Evolutionary conservation across 176 grass and related monocot genomes (phyloP), one percentile per base, ranked within the genome.

Genomic region (Lolium perenne): DNA sequence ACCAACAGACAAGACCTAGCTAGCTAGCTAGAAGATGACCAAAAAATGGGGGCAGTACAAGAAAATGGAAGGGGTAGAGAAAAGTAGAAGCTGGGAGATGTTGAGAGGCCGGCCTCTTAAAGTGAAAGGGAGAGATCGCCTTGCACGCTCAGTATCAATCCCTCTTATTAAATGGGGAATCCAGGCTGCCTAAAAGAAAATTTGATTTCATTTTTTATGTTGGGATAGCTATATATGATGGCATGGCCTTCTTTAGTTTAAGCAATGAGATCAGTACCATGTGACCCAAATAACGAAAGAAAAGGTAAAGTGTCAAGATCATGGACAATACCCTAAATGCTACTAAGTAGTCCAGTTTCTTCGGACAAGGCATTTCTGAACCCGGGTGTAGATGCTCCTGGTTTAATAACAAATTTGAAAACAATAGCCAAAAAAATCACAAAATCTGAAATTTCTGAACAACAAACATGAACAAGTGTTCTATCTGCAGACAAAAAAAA

Each of bases 61-160:
- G 63, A 8, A 62, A 68, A 49, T 23, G 63, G 70, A 56, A 69
- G 8, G 66, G 50, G 4, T 76, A 16, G 80, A 63, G 81, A 48
- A 17, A 21, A 86, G 78, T 40, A 76, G 77, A 53, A 77, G 76
- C 69, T 62, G 80, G 76, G 41, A 83, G 84, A 78, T 84, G 84
- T 22, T 46, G 83, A 84, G 66, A 69, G 76, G 74, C 74, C 49
- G 74, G 88, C 79, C 82, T 91, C 84, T 89, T 88, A 92, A 91
- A 90, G 88, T 86, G 88, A 93, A 93, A 95, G 91, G 74, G 88
- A 91, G 77, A 86, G 76, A 93, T 87, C 73, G 58, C 88, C 91
- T 81, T 85, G 69, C 81, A 72, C 61, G 53, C 69, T 40, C 82
- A 77, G 51, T 85, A 85, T 16, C 81, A 18, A 38, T 26, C 78